Conservation (phyloP, 1,284 basidiomycete species). For the Puccinia triticina region DNA sequence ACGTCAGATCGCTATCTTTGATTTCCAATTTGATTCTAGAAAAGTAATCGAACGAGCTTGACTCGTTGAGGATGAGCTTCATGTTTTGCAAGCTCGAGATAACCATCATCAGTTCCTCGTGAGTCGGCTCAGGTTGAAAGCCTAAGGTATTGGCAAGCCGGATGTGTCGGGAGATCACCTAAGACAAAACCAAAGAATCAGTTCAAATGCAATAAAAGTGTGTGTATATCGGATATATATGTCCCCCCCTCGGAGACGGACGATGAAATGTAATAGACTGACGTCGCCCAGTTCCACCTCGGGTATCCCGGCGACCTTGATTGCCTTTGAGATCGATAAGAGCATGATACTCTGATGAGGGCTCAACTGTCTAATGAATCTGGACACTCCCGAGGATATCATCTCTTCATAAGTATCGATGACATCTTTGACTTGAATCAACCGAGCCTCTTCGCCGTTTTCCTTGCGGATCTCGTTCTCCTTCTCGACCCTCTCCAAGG, state of each 20-base stretch:
- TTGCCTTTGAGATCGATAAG: slow-evolving; percentile 70
- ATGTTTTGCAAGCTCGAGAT: slow-evolving; percentile 43
- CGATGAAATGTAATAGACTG: neutral
- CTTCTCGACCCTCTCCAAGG: slow-evolving; percentile 64
- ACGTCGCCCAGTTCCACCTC: slow-evolving; percentile 50
- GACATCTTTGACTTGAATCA: slow-evolving; percentile 75
- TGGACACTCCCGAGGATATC: slow-evolving; percentile 61
- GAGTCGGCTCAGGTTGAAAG: slow-evolving; percentile 31
- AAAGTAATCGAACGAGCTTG: slow-evolving; percentile 47
- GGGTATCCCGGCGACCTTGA: slow-evolving; percentile 45
- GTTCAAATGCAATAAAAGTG: too few relatives aligned
- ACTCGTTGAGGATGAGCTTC: slow-evolving; percentile 45
- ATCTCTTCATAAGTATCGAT: slow-evolving; percentile 68
- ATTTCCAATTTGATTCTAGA: slow-evolving; percentile 48
- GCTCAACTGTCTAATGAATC: slow-evolving; percentile 77
- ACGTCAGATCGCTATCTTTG: slow-evolving; percentile 27
- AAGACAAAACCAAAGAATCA: neutral
- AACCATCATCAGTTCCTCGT: slow-evolving; percentile 42
- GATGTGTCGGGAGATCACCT: slow-evolving; percentile 49
- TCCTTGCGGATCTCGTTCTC: slow-evolving; percentile 47
- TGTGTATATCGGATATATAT: too few relatives aligned
- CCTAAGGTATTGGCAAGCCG: slow-evolving; percentile 36
- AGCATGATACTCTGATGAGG: slow-evolving; percentile 86
- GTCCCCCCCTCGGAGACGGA: neutral
- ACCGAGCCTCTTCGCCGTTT: slow-evolving; percentile 63